phyloP scores from a whole-genome alignment of 169 alveolate genomes.

The Cryptosporidium xiaoi region DNA sequence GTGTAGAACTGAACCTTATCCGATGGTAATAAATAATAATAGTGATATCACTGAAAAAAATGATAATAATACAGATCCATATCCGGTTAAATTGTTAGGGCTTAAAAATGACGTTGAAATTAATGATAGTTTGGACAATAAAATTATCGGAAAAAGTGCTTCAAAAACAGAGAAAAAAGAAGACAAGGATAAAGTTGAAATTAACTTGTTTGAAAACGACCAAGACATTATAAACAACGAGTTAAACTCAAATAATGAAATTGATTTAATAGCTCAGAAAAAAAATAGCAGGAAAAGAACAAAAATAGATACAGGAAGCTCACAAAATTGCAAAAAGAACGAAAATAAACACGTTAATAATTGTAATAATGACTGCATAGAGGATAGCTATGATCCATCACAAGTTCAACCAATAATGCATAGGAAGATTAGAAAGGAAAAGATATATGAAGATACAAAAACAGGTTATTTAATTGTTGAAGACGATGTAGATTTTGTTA shows the following conservation, averaged over 20 bases:
- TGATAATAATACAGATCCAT: slow-evolving; percentile 49
- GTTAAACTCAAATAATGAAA: slow-evolving; percentile 5
- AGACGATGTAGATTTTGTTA: slow-evolving; percentile 50
- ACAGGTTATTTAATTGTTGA: slow-evolving; percentile 62
- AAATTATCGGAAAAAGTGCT: neutral
- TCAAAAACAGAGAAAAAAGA: neutral
- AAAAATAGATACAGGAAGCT: neutral
- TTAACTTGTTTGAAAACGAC: slow-evolving; percentile 35
- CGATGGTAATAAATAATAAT: slow-evolving; percentile 38
- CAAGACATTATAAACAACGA: slow-evolving; percentile 25
- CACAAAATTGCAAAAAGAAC: neutral
- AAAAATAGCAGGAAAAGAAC: neutral
- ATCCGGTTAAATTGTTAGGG: slow-evolving; percentile 10
- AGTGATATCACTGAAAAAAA: neutral
- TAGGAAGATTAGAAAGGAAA: slow-evolving; percentile 28
- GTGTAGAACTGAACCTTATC: slow-evolving; percentile 75
- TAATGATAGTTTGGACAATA: neutral
- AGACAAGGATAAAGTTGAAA: neutral
- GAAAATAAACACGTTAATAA: neutral
- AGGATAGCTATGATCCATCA: slow-evolving; percentile 30
- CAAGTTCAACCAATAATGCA: slow-evolving; percentile 28
- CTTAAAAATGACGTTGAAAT: neutral
- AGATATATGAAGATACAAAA: slow-evolving; percentile 40
- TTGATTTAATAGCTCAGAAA: neutral
- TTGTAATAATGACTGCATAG: neutral